phyloP scores from a whole-genome alignment of 2,329 filamentous ascomycete species.

The Fusarium sulawesiense region DNA sequence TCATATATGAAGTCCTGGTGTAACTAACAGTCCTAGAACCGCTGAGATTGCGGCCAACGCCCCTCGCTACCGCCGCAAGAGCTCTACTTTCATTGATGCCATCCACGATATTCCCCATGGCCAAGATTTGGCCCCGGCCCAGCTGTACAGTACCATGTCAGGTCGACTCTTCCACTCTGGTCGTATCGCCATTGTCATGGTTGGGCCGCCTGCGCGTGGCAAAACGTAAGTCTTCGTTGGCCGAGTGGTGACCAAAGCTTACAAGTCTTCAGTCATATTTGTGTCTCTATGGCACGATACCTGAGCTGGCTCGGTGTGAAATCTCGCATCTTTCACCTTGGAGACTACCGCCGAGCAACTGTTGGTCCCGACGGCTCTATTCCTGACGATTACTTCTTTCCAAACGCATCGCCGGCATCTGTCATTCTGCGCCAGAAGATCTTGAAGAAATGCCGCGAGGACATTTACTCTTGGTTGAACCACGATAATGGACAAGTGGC shows the following conservation, averaged over 20 bases:
- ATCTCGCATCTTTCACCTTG: conserved; percentile 96
- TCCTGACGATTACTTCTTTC: conserved; percentile 97
- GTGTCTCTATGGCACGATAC: conserved; percentile 93
- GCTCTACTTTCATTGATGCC: conserved; percentile 95
- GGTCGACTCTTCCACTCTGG: conserved; percentile 97
- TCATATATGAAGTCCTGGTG: background rate
- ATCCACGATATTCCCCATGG: conserved; percentile 94
- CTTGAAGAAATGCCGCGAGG: conserved; percentile 94
- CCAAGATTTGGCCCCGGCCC: conserved; percentile 86
- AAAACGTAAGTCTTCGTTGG: conserved; percentile 76
- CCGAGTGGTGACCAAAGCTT: conserved; percentile 15
- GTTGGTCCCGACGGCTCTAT: conserved; percentile 85
- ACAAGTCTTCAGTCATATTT: conserved; percentile 76
- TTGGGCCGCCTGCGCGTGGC: conserved; percentile 91
- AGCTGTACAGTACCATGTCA: conserved; percentile 98
- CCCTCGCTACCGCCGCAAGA: conserved; percentile 88
- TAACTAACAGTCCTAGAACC: conserved; percentile 66
- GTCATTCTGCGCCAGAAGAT: conserved; percentile 98
- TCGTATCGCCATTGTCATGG: conserved; percentile 96
- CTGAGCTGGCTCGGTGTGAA: conserved; percentile 98
- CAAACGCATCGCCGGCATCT: conserved; percentile 90
- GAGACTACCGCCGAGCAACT: conserved; percentile 94
- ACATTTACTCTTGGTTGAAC: conserved; percentile 96
- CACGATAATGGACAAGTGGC: conserved; percentile 98
- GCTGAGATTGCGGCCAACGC: conserved; percentile 93